Evolutionary conservation across 108 stramenopile genomes (phyloP).

Genomic region (Craspedostauros australis): DNA sequence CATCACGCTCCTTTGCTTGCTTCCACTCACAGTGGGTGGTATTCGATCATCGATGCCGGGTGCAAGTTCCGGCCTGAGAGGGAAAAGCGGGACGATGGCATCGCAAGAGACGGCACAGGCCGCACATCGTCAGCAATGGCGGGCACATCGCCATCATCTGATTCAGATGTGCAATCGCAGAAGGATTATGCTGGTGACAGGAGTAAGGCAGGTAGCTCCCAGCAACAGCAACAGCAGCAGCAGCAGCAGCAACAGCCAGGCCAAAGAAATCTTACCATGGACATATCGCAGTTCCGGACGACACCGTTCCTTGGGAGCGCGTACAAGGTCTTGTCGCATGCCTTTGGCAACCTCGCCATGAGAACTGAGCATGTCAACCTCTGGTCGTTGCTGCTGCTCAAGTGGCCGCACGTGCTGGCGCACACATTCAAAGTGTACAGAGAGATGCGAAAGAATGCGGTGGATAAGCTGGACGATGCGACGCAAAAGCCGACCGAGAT

Average conservation of each 20-base stretch:
- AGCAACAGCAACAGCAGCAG: conserved; percentile 8
- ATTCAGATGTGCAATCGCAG: background rate
- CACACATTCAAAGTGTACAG: conserved; percentile 67
- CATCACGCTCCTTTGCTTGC: background rate
- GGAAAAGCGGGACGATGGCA: conserved; percentile 24
- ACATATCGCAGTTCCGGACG: too few species aligned
- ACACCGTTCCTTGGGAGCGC: conserved; percentile 56
- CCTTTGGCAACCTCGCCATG: conserved; percentile 67
- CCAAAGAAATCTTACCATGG: conserved; percentile 19
- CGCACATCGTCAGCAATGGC: conserved; percentile 2
- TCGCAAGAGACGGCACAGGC: conserved; percentile 11
- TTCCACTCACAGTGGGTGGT: too few species aligned
- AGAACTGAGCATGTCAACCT: conserved; percentile 76
- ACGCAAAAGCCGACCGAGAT: conserved; percentile 44
- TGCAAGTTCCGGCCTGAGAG: conserved; percentile 15
- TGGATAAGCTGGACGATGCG: conserved; percentile 18
- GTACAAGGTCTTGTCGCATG: conserved; percentile 56
- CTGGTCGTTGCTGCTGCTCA: conserved; percentile 54
- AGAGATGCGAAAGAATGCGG: conserved; percentile 39
- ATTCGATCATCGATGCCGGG: conserved; percentile 18
- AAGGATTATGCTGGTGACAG: background rate
- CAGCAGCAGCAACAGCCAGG: conserved; percentile 16
- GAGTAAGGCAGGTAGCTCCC: background rate
- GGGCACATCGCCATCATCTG: background rate
- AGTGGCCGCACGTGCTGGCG: conserved; percentile 61